Percentiles rank a stretch among this genome's conserved stretches.
Conservation (phyloP, 2,329 filamentous ascomycete species). For the Scedosporium boydii region DNA sequence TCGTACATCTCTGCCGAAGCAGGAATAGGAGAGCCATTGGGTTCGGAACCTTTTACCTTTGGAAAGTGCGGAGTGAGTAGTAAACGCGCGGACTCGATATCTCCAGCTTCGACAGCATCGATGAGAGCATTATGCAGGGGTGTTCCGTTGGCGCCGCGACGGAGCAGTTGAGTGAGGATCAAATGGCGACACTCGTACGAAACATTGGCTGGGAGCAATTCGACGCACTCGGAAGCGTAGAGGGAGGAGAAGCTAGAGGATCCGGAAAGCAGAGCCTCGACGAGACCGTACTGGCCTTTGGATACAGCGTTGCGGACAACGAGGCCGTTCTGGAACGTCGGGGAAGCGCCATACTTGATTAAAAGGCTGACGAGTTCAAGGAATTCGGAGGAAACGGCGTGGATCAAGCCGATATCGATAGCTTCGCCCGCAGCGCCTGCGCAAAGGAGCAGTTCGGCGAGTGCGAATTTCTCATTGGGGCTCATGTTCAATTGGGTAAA, state of each 20-base stretch:
- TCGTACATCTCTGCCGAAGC: constrained; percentile 22
- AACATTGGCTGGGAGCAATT: constrained; percentile 36
- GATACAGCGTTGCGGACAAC: constrained; percentile 39
- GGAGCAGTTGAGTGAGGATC: constrained; percentile 35
- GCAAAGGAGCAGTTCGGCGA: constrained; percentile 48
- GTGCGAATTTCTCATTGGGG: constrained; percentile 37
- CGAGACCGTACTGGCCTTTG: constrained; percentile 34
- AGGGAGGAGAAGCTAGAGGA: constrained; percentile 30
- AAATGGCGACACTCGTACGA: constrained; percentile 32
- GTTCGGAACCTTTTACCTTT: constrained; percentile 17
- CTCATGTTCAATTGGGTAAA: constrained; percentile 35
- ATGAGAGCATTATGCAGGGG: constrained; percentile 40
- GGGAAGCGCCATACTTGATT: constrained; percentile 41
- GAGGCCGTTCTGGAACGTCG: constrained; percentile 42
- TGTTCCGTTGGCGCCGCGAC: constrained; percentile 38
- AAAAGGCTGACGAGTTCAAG: constrained; percentile 46
- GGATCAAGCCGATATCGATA: constrained; percentile 35
- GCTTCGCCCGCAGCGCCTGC: constrained; percentile 45
- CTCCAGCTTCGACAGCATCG: constrained; percentile 36
- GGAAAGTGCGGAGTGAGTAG: constrained; percentile 39
- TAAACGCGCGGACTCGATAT: constrained; percentile 35
- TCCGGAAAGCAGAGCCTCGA: constrained; percentile 35
- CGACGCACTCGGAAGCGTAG: constrained; percentile 40
- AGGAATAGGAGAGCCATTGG: constrained; percentile 6
- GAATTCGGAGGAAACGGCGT: constrained; percentile 39